phyloP scores from a whole-genome alignment of 805 yeast genomes.

The Hanseniaspora mollemarum region DNA sequence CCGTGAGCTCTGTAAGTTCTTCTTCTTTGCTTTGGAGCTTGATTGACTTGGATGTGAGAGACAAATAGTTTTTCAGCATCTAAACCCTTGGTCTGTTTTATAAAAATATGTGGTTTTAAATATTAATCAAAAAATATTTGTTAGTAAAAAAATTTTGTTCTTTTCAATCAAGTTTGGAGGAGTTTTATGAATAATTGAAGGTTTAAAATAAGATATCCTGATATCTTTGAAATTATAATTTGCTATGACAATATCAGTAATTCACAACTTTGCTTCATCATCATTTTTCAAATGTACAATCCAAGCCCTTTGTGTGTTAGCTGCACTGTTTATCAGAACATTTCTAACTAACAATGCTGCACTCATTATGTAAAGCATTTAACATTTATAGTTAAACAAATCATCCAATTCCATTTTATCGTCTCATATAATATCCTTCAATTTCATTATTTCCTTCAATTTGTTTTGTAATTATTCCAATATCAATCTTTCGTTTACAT shows the following conservation, averaged over 20 bases:
- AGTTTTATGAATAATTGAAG: no score
- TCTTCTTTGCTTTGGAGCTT: slow-evolving; percentile 99
- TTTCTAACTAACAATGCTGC: background rate
- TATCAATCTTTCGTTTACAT: slow-evolving; percentile 24
- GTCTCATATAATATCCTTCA: no score
- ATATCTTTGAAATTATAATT: background rate
- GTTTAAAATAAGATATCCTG: background rate
- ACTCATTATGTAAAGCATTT: no score
- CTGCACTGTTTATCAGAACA: no score
- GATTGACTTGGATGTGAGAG: slow-evolving; percentile 99
- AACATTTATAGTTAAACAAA: no score
- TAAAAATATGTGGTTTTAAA: background rate
- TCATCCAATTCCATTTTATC: no score
- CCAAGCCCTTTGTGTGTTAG: no score
- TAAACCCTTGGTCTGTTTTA: slow-evolving; percentile 74
- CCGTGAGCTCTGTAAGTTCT: slow-evolving; percentile 99
- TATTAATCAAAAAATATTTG: background rate
- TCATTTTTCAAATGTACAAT: no score
- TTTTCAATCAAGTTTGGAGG: no score
- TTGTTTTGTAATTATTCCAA: background rate
- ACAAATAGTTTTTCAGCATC: slow-evolving; percentile 87
- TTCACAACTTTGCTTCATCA: no score
- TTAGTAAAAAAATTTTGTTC: slow-evolving; percentile 6
- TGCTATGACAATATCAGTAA: background rate
- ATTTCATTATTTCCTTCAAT: background rate